Percentiles rank a stretch among this genome's conserved stretches.
phyloP scores from a whole-genome alignment of 306 rosid genomes.

The Fragaria vesca region DNA sequence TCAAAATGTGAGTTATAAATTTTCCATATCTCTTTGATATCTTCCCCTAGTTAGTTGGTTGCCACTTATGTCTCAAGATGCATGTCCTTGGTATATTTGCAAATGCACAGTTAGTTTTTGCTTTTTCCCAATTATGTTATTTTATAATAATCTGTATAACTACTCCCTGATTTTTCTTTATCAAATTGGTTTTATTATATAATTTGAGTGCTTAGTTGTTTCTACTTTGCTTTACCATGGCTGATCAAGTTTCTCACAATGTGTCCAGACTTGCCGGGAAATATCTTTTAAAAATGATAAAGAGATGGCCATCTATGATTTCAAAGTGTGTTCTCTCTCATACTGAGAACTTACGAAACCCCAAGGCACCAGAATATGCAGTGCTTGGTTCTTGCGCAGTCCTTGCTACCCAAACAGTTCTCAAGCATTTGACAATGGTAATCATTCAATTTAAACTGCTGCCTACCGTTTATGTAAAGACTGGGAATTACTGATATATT shows the following conservation, averaged over 20 bases:
- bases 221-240: slow-evolving; percentile 17
- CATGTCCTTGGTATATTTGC: neutral
- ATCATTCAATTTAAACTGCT: slow-evolving; percentile 25
- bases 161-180: slow-evolving; percentile 11
- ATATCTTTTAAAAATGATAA: slow-evolving; percentile 80
- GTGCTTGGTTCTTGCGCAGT: slow-evolving; percentile 96
- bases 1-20: neutral
- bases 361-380: slow-evolving; percentile 69
- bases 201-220: neutral
- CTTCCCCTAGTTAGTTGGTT: neutral
- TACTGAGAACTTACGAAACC: slow-evolving; percentile 57
- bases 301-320: slow-evolving; percentile 95
- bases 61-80: neutral
- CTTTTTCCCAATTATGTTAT: slow-evolving; percentile 17
- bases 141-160: neutral
- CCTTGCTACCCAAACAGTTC: slow-evolving; percentile 84
- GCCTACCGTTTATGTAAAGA: slow-evolving; percentile 19
- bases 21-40: neutral
- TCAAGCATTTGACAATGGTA: slow-evolving; percentile 93
- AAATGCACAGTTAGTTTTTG: neutral
- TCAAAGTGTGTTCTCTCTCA: slow-evolving; percentile 84
- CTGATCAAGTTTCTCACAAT: slow-evolving; percentile 30
- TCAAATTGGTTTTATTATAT: slow-evolving; percentile 11
- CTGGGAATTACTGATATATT: slow-evolving; percentile 29
- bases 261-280: slow-evolving; percentile 86